A percentile compares a stretch with the other conserved stretches of the same genome.
These are phyloP conservation scores for Psilocybe tampanensis DNA, from an alignment of 768 basidiomycete genomes.

Conservation along the genomic window DNA sequence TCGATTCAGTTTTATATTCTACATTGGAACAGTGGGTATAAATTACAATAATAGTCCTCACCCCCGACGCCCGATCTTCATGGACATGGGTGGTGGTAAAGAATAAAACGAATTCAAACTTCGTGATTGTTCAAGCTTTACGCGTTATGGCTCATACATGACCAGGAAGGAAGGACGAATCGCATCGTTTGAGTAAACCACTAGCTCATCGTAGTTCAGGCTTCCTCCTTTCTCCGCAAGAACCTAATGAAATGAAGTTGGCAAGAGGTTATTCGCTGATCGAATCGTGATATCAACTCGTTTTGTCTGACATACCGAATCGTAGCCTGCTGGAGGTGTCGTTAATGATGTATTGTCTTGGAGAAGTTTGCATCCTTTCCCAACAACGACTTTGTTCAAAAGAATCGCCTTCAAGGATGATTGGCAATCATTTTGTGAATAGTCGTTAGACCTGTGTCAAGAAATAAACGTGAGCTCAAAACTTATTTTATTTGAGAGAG, in stretches of 20 bases:
- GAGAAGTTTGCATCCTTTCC: conserved; percentile 67
- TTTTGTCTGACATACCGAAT: conserved; percentile 50
- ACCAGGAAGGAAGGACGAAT: conserved; percentile 73
- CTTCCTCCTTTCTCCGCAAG: conserved; percentile 68
- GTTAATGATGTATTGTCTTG: conserved; percentile 58
- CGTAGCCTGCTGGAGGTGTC: conserved; percentile 62
- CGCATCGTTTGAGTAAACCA: conserved; percentile 72
- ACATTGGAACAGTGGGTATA: not conserved
- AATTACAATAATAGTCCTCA: conserved; percentile 4
- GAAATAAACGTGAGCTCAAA: not conserved
- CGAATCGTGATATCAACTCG: not conserved
- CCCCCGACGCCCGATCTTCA: not conserved
- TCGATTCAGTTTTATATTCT: not conserved
- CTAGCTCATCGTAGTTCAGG: conserved; percentile 71
- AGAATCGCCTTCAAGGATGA: conserved; percentile 65
- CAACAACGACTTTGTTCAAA: conserved; percentile 75
- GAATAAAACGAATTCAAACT: too few species aligned
- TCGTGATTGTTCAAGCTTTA: too few species aligned
- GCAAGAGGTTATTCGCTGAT: not conserved
- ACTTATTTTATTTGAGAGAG: not conserved
- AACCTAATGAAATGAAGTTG: conserved; percentile 42
- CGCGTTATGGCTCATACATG: conserved; percentile 69
- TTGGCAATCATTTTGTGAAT: conserved; percentile 58
- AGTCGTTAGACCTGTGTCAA: conserved; percentile 60
- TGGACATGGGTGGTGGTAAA: not conserved